These are phyloP conservation scores for Lagenidium sp. DNA, from an alignment of 352 stramenopile species.

Conservation along the genomic window DNA sequence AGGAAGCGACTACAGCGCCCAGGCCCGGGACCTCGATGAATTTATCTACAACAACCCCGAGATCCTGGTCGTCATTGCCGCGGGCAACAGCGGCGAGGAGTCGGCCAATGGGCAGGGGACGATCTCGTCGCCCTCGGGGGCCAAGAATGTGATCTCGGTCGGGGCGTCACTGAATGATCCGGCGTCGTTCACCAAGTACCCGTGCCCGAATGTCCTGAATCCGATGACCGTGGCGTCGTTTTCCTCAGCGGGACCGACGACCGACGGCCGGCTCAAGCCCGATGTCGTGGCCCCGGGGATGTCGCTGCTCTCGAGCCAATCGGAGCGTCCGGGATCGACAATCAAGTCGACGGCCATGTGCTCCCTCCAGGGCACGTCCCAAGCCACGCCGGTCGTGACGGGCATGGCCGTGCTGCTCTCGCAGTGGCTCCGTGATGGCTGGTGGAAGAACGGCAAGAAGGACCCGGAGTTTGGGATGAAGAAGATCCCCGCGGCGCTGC, in stretches of 20 bases:
- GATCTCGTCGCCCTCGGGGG: slow-evolving; percentile 72
- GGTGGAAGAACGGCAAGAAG: slow-evolving; percentile 60
- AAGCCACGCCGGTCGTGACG: slow-evolving; percentile 67
- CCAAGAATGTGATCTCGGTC: slow-evolving; percentile 82
- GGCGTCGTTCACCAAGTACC: slow-evolving; percentile 30
- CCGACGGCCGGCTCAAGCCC: slow-evolving; percentile 79
- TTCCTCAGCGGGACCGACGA: slow-evolving; percentile 71
- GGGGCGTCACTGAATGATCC: slow-evolving; percentile 64
- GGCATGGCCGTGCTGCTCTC: slow-evolving; percentile 64
- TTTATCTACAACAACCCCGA: slow-evolving; percentile 85
- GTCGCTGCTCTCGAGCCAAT: slow-evolving; percentile 66
- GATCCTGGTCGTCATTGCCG: slow-evolving; percentile 79
- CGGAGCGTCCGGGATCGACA: slow-evolving; percentile 38
- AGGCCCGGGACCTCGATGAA: slow-evolving; percentile 66
- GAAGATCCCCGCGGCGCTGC: slow-evolving; percentile 49
- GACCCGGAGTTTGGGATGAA: slow-evolving; percentile 43
- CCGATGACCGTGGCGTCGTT: slow-evolving; percentile 74
- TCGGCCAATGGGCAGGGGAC: slow-evolving; percentile 35
- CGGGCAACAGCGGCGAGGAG: slow-evolving; percentile 83
- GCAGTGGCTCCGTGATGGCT: slow-evolving; percentile 73
- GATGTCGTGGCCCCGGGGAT: slow-evolving; percentile 84
- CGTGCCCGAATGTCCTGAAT: slow-evolving; percentile 61
- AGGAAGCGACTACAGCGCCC: slow-evolving; percentile 66
- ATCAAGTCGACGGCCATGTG: slow-evolving; percentile 47
- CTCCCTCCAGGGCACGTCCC: slow-evolving; percentile 68